Evolutionary conservation across 805 yeast genomes (phyloP).

Genomic region (Novakomyces olei): DNA sequence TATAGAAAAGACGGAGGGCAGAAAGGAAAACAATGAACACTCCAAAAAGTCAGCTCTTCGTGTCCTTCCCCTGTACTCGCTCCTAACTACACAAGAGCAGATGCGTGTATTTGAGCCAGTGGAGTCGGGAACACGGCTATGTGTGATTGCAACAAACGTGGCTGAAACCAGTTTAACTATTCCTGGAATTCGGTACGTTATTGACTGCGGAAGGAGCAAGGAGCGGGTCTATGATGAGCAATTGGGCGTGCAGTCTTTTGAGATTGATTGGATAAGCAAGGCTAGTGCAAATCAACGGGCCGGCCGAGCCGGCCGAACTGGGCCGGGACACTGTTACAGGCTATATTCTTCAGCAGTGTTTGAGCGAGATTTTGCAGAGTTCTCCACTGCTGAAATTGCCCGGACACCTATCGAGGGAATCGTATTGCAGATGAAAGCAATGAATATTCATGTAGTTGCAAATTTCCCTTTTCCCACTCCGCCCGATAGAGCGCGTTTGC

Average conservation of each 20-base stretch:
- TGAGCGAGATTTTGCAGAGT: constrained; percentile 65
- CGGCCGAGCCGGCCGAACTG: constrained; percentile 97
- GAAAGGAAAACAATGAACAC: constrained; percentile 35
- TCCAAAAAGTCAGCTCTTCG: constrained; percentile 51
- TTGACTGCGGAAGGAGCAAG: constrained; percentile 85
- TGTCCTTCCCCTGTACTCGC: constrained; percentile 78
- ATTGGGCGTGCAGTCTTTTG: constrained; percentile 82
- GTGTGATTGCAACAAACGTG: constrained; percentile 89
- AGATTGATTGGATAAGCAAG: constrained; percentile 75
- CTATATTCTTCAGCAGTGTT: constrained; percentile 81
- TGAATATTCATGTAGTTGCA: constrained; percentile 78
- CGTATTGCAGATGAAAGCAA: constrained; percentile 85
- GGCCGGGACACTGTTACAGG: constrained; percentile 94
- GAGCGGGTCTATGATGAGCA: constrained; percentile 64
- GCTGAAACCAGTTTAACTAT: constrained; percentile 96
- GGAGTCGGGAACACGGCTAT: constrained; percentile 65
- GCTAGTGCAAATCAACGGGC: constrained; percentile 91
- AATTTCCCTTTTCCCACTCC: constrained; percentile 96
- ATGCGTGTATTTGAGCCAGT: constrained; percentile 76
- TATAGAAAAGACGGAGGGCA: constrained; percentile 42
- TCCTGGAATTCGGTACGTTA: constrained; percentile 84
- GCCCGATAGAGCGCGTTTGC: constrained; percentile 41
- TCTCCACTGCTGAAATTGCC: constrained; percentile 70
- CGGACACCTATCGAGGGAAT: constrained; percentile 94
- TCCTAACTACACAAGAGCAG: constrained; percentile 85